Percentiles rank a stretch among this genome's conserved stretches.
These are phyloP conservation scores for Ascochyta viciae-villosae DNA, from an alignment of 2,329 filamentous ascomycete species.

Conservation along the genomic window DNA sequence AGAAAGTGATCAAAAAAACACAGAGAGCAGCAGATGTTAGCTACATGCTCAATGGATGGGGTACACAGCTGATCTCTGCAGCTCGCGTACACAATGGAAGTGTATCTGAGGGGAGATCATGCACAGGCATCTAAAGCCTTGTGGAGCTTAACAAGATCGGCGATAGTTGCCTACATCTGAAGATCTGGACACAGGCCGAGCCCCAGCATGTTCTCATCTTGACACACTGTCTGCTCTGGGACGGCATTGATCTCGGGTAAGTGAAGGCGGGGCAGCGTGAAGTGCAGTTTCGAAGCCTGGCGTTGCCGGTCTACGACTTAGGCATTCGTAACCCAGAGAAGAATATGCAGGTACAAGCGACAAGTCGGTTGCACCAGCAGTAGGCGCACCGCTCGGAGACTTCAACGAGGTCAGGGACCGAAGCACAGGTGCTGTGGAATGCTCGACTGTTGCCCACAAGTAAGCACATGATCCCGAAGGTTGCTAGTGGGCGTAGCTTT, in stretches of 20 bases:
- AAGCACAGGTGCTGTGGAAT: not conserved
- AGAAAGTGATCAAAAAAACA: not conserved
- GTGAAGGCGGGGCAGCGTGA: not conserved
- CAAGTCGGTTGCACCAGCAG: conserved; percentile 5
- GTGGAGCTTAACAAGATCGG: not conserved
- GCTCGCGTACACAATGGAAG: not conserved
- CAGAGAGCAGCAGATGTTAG: not conserved
- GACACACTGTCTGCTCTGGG: not conserved
- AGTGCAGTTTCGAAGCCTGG: not conserved
- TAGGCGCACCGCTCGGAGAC: not conserved
- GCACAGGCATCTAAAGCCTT: not conserved
- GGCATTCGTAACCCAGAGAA: not conserved
- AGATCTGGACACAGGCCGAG: not conserved
- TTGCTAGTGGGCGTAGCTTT: not conserved
- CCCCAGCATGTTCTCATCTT: not conserved
- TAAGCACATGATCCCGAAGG: not conserved
- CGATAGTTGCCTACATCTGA: not conserved
- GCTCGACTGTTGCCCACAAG: not conserved
- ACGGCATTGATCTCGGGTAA: not conserved
- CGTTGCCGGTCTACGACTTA: not conserved
- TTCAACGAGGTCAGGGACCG: conserved; percentile 1
- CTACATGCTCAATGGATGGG: not conserved
- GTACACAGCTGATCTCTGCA: not conserved
- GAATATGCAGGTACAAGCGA: conserved; percentile 16
- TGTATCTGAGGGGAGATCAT: not conserved